Evolutionary conservation across 2,329 filamentous ascomycete species (phyloP), one percentile per base, ranked within the genome.

Genomic region (Rutstroemia sp.): DNA sequence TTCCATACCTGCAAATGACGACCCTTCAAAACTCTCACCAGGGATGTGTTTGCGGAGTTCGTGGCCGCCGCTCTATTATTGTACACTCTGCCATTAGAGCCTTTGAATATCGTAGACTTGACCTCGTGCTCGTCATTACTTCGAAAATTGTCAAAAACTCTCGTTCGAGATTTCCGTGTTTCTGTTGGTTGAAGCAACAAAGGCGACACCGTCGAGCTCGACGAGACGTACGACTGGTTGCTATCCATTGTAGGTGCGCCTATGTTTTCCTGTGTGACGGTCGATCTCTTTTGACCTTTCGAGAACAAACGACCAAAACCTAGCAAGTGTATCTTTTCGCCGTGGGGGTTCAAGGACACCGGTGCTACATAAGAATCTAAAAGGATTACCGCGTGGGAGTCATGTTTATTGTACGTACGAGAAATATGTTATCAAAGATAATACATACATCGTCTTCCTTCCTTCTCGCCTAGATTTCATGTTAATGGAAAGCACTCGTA

Each of bases 11-110:
- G 52, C 69, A 96, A 71, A 75, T 96, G 92, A 42, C 91, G 79
- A 34, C 86, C 85, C 73, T 94, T 94, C 64, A 95, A 74, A 71
- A 83, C 86, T 67, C 90, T 79, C 48, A 87, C 82, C 50, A 97
- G 77, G 5, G 86, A 83, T 47, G 89, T 86, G 61, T 86, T 79
- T 9, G 89, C 87, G 1, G 90, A 92, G 55, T 78, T 78, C 23
- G 74, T 73, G 0, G 78, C 79, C 0, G 81, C 82, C 47, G 71
- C 72, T 69, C 91, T 86, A 62, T 89, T 73, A 67, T 90, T 79
- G 69, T 79, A 85, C n/a, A 74, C 73, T n/a, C 64, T 58, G 8
- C 67, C 67, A 62, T 66, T 49, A 18, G 61, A 57, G n/a, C 62
- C 63, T 4, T 63, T 39, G 4, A 52, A 44, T 6, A 50, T 19